Percentiles rank a stretch among this genome's conserved stretches.
These are phyloP conservation scores for Alloascoidea africana DNA, from an alignment of 805 yeast species.

Conservation along the genomic window DNA sequence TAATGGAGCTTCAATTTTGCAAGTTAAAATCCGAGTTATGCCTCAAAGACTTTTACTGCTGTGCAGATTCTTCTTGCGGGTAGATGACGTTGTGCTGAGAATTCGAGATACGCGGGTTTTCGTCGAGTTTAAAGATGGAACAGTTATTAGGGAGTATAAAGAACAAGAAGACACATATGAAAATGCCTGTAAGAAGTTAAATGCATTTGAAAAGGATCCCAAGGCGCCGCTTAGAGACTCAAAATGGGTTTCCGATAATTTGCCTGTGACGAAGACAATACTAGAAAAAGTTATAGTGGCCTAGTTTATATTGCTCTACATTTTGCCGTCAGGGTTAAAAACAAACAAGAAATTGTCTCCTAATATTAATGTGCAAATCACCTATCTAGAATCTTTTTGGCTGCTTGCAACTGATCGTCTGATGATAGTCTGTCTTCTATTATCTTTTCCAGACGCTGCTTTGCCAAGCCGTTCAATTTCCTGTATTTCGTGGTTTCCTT, in stretches of 20 bases:
- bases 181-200: conserved; percentile 25
- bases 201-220: conserved; percentile 45
- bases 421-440: conserved; percentile 16
- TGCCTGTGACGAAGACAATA: conserved; percentile 28
- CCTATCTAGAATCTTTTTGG: conserved; percentile 15
- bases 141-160: conserved; percentile 64
- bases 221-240: conserved; percentile 62
- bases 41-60: conserved; percentile 58
- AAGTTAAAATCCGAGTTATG: conserved; percentile 82
- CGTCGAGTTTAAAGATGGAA: conserved; percentile 53
- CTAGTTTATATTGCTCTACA: not conserved
- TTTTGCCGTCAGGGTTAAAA: conserved; percentile 2
- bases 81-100: conserved; percentile 78
- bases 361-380: conserved; percentile 5
- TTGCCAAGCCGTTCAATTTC: conserved; percentile 22
- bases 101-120: conserved; percentile 75
- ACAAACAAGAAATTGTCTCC: not conserved
- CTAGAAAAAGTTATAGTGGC: conserved; percentile 14
- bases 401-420: conserved; percentile 22
- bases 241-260: conserved; percentile 65
- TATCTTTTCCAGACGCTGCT: conserved; percentile 20
- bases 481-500: conserved; percentile 14
- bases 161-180: conserved; percentile 45
- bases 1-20: conserved; percentile 74
- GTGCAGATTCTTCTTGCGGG: conserved; percentile 69